phyloP scores from a whole-genome alignment of 2,329 filamentous ascomycete genomes.

The Colletotrichum camelliae region DNA sequence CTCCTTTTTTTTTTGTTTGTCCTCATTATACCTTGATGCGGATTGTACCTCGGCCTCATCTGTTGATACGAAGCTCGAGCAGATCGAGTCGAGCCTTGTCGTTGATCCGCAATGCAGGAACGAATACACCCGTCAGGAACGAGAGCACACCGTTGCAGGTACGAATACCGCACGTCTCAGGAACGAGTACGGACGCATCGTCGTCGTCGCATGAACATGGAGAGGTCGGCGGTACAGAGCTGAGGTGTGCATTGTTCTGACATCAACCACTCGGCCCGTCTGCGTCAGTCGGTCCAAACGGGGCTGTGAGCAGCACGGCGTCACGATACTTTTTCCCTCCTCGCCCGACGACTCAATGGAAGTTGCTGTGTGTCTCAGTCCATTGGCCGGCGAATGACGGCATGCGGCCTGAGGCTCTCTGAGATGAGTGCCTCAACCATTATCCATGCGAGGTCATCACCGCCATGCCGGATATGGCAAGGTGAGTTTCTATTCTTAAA shows the following conservation, averaged over 20 bases:
- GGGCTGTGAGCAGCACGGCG: slow-evolving; percentile 2
- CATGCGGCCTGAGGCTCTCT: slow-evolving; percentile 8
- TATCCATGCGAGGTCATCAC: slow-evolving; percentile 8
- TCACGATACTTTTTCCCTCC: not conserved
- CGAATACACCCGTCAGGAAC: not conserved
- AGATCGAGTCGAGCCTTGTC: not conserved
- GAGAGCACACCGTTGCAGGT: not conserved
- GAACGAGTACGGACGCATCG: not conserved
- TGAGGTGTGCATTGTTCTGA: not conserved
- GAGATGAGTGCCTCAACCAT: not conserved
- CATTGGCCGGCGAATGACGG: not conserved
- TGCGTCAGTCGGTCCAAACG: slow-evolving; percentile 4
- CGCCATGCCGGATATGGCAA: slow-evolving; percentile 10
- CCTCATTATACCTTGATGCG: not conserved
- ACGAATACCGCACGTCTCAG: not conserved
- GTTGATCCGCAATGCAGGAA: not conserved
- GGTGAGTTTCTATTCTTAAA: slow-evolving; percentile 21
- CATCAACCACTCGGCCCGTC: slow-evolving; percentile 8
- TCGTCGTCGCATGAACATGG: not conserved
- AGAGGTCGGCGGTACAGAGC: not conserved
- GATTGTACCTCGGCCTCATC: not conserved
- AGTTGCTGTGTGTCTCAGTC: slow-evolving; percentile 13
- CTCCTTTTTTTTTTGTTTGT: not conserved
- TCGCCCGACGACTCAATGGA: not conserved
- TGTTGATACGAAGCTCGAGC: not conserved